Evolutionary conservation across 192 early-diverging fungal species (phyloP), one percentile per base, ranked within the genome.

Genomic region (Coemansia sp.): DNA sequence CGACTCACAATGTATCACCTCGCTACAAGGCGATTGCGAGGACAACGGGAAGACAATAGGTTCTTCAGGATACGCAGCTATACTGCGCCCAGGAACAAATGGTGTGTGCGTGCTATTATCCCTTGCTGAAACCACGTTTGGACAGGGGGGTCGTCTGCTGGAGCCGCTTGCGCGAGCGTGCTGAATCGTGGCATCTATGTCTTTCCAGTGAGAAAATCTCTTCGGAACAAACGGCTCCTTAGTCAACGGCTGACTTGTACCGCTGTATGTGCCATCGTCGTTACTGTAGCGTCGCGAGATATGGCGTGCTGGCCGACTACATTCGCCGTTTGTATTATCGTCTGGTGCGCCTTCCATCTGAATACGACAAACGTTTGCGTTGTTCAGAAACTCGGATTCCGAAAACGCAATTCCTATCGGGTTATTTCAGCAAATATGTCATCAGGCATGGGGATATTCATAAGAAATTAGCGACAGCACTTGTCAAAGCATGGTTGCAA

Each of bases 361-460:
- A 22, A 62, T 34, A 13, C 76, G 76, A 15, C 59, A 58, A n/a
- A 67, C 65, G 48, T 70, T 69, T 61, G 76, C 70, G 11, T 50
- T 47, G 4, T 57, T 48, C 38, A 79, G 19, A 61, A 79, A 72
- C 34, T 73, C 63, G 19, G 50, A 29, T 55, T 79, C 76, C n/a
- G 66, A 70, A 44, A 73, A 73, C 42, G 76, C 76, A 11, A 59
- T 58, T 19, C 70, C 76, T 79, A 79, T 47, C 45, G 15, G 27
- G 22, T 33, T 33, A 30, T 54, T 48, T 25, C 52, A 54, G 15
- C 14, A 54, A n/a, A n/a, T 15, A 33, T 30, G 29, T 11, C 45
- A 25, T 25, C 13, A 5, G 25, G 25, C 23, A 20, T 48, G 7
- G 22, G 7, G 7, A 48, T 6, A 25, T 22, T 25, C 2, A 48